Evolutionary conservation across 257 asterid genomes (phyloP), one percentile per base, ranked within the genome.

Genomic region (Gardenia jasminoides): DNA sequence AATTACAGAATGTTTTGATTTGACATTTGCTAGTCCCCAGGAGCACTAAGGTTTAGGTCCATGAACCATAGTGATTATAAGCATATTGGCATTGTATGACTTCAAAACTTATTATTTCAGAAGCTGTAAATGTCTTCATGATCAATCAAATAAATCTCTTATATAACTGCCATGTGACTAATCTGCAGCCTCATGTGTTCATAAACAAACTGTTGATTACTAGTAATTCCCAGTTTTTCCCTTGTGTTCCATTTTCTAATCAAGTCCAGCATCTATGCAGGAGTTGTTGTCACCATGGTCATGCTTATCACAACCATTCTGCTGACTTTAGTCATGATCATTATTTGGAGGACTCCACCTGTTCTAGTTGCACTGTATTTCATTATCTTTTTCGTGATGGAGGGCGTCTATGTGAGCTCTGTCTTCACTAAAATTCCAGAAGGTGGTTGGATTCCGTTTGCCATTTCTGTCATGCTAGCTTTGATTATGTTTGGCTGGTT

Each of bases 391-490:
- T 82, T 85, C 31, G 68, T 74, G 70, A 82, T 82, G 85, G 88
- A 85, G 75, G 80, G 85, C 16, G 78, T 85, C 20, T 85, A 82
- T 62, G 84, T 82, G 46, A 82, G 78, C 52, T 84, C 88, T 20
- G 83, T 85, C 69, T 79, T 82, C 19, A 82, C 78, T 46, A 85
- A 85, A 72, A 69, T 85, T 20, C 79, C 86, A 50, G 83, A 85
- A 85, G 88, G 88, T n/a, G 88, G 88, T 47, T 85, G 86, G 86
- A 82, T 85, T 41, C 88, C 88, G 33, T 85, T 85, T 77, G 86
- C 83, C 67, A 82, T 85, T 64, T 76, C 82, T 30, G 19, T 82
- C 36, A 36, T 80, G 48, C 84, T 85, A 6, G 84, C 86, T 65
- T 66, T 82, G 26, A 82, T 85, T 70, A 85, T 85, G 88, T 82